Evolutionary conservation across 345 rosid genomes (phyloP), one percentile per base, ranked within the genome.

Genomic region (Litchi chinensis): DNA sequence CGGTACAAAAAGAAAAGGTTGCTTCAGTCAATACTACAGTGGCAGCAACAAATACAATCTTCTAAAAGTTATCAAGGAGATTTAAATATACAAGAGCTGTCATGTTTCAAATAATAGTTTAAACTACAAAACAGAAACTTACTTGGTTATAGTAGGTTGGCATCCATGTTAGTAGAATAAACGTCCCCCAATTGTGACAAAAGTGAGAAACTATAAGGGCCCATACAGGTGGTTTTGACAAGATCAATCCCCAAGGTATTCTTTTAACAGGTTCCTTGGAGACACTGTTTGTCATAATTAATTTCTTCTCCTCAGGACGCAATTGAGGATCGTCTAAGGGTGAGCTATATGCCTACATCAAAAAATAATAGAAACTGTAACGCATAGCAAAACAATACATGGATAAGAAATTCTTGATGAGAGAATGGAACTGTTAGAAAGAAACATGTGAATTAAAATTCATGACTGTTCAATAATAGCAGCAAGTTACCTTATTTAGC

Each of bases 131-230:
- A 22, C 44, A 66, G 76, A 22, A 76, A 78, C 89, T 82, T 88
- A 91, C 98, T 84, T 95, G 95, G 76, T 93, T 84, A 86, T 95
- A 95, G 82, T 93, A 95, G 9, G 98, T 93, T 2, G 98, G 98
- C 98, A 95, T 95, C 98, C 98, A 93, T 6, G 98, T 95, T 46
- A 95, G 84, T 72, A 95, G 97, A 86, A 95, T 95, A 81, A 93
- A 93, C 28, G 98, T 93, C 62, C 98, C 98, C 97, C 96, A 93
- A 54, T 95, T 95, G 77, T 93, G 98, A 85, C 98, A 95, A 82
- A 95, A 95, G 73, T 95, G 98, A 76, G 85, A 95, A 41, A 65
- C 77, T 24, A 95, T 93, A 54, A 95, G 88, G 79, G 98, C 98
- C 95, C 95, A 93, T 26, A 95, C 98, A 0, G 98, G 98, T 60